phyloP scores from a whole-genome alignment of 495 filamentous ascomycete genomes.

The Aspergillus saccharolyticus region DNA sequence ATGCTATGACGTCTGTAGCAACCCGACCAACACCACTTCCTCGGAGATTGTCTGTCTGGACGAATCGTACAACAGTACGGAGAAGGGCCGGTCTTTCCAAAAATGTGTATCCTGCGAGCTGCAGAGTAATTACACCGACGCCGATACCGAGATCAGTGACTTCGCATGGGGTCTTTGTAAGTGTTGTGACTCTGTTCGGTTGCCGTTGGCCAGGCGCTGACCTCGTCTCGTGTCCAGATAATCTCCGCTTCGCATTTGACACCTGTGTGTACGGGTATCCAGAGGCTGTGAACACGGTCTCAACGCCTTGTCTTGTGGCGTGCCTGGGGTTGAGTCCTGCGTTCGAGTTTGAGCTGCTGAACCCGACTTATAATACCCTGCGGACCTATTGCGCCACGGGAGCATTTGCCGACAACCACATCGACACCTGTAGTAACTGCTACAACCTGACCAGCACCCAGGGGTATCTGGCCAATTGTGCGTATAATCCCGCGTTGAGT shows the following conservation, averaged over 20 bases:
- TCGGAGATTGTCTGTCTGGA: constrained; percentile 54
- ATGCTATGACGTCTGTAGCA: constrained; percentile 46
- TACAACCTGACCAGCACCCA: constrained; percentile 41
- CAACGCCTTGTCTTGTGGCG: constrained; percentile 38
- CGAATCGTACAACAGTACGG: constrained; percentile 36
- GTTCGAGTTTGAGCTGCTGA: constrained; percentile 28
- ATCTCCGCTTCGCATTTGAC: constrained; percentile 45
- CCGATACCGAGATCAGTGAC: constrained; percentile 46
- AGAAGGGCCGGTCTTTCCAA: constrained; percentile 47
- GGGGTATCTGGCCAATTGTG: constrained; percentile 48
- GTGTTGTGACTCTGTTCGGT: constrained; percentile 16
- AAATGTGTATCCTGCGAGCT: constrained; percentile 56
- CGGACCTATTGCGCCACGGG: constrained; percentile 30
- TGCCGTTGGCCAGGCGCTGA: background rate
- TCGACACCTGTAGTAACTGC: constrained; percentile 42
- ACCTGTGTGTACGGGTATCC: constrained; percentile 45
- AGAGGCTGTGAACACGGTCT: constrained; percentile 29
- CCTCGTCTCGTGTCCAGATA: constrained; percentile 32
- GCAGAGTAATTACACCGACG: constrained; percentile 48
- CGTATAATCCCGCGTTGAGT: constrained; percentile 10
- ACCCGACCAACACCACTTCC: constrained; percentile 42
- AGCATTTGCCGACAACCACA: constrained; percentile 38
- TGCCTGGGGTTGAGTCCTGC: constrained; percentile 35
- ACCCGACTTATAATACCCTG: constrained; percentile 27
- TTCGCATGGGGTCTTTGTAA: constrained; percentile 58